Percentiles rank a stretch among this genome's conserved stretches.
phyloP scores from a whole-genome alignment of 306 rosid genomes.

The Prinsepia uniflora region DNA sequence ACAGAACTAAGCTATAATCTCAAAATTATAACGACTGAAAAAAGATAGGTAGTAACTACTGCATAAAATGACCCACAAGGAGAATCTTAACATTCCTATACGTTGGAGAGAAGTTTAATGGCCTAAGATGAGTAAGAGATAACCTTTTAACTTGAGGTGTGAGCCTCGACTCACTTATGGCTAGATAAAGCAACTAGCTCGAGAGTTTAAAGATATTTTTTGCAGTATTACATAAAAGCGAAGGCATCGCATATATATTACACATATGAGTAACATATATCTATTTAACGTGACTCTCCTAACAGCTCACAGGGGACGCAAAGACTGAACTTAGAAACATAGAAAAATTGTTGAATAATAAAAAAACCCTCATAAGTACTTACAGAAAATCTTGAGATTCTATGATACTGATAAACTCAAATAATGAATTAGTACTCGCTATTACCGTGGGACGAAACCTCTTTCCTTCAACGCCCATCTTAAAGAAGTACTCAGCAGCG shows the following conservation, averaged over 20 bases:
- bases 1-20: too few species aligned
- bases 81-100: too few species aligned
- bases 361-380: not conserved
- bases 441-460: constrained; percentile 97
- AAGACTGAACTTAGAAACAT: not conserved
- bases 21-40: not conserved
- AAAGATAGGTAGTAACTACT: not conserved
- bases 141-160: not conserved
- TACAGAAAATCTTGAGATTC: not conserved
- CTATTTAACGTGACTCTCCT: not conserved
- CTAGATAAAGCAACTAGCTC: not conserved
- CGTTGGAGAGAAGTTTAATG: too few species aligned
- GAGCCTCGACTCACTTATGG: not conserved
- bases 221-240: not conserved
- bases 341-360: not conserved
- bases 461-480: constrained; percentile 94
- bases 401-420: constrained; percentile 2
- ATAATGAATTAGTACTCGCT: not conserved
- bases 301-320: not conserved
- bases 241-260: not conserved
- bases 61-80: not conserved
- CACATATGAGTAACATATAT: not conserved
- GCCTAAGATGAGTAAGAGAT: not conserved
- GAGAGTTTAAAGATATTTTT: not conserved
- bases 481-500: constrained; percentile 91